phyloP scores from a whole-genome alignment of 2,329 filamentous ascomycete species.

The Fragosphaeria purpurea region DNA sequence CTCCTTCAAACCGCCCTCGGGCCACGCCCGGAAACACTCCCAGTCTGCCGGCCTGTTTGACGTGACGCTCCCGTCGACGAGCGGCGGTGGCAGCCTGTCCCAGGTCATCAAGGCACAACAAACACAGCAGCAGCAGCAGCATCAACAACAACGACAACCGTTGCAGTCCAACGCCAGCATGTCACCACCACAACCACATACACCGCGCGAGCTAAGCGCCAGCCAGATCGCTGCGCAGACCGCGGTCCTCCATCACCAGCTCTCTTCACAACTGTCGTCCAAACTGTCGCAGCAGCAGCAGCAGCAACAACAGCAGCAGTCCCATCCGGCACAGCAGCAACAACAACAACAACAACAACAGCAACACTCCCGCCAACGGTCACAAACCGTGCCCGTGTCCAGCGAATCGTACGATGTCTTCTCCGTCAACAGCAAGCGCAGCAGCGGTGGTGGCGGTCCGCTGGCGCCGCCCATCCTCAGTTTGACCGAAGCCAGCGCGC shows the following conservation, averaged over 20 bases:
- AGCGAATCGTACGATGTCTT: conserved; percentile 31
- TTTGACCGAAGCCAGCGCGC: conserved; percentile 54
- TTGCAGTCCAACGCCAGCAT: background rate
- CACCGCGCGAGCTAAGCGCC: conserved; percentile 38
- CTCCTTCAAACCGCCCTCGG: conserved; percentile 7
- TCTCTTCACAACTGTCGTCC: conserved; percentile 12
- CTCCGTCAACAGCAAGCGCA: conserved; percentile 28
- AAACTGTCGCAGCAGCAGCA: conserved; percentile 22
- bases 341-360: conserved; percentile 38
- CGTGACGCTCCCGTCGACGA: conserved; percentile 56
- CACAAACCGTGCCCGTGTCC: conserved; percentile 59
- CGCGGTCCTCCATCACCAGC: conserved; percentile 58
- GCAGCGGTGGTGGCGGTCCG: conserved; percentile 38
- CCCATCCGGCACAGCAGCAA: conserved; percentile 38
- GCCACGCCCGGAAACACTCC: conserved; percentile 55
- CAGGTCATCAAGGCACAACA: conserved; percentile 37
- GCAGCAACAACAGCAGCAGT: conserved; percentile 42
- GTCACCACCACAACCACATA: conserved; percentile 13
- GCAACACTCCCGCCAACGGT: conserved; percentile 51
- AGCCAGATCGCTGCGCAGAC: conserved; percentile 74
- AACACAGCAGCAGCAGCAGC: conserved; percentile 3
- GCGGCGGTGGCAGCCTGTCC: conserved; percentile 40
- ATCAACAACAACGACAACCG: background rate
- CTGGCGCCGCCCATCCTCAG: conserved; percentile 53
- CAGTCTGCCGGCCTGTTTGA: conserved; percentile 70